Evolutionary conservation across 2,329 filamentous ascomycete species (phyloP).

Genomic region (Fusarium globosum): DNA sequence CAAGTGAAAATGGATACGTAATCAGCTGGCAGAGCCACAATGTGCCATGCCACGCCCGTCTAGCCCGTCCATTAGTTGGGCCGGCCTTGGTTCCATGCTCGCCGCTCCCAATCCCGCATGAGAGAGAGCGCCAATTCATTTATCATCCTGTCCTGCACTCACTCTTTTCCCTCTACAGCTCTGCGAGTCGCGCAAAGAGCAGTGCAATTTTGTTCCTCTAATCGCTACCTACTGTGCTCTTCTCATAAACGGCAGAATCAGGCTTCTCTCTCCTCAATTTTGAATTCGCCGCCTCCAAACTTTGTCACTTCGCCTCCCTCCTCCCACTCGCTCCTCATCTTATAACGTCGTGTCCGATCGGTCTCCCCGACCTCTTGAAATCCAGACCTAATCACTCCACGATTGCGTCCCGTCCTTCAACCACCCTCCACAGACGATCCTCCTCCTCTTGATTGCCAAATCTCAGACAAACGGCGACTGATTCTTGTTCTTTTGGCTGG

Average conservation of each 20-base stretch:
- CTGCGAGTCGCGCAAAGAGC: slow-evolving; percentile 28
- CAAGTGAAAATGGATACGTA: slow-evolving; percentile 40
- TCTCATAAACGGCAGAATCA: not conserved
- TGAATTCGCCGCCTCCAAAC: slow-evolving; percentile 9
- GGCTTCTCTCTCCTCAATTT: not conserved
- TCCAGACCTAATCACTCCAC: slow-evolving; percentile 37
- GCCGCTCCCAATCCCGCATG: slow-evolving; percentile 33
- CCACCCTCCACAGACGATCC: slow-evolving; percentile 31
- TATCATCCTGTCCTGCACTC: slow-evolving; percentile 36
- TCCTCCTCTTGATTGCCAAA: slow-evolving; percentile 19
- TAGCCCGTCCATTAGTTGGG: not conserved
- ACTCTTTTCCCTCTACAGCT: slow-evolving; percentile 5
- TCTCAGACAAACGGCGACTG: slow-evolving; percentile 16
- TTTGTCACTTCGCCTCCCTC: slow-evolving; percentile 12
- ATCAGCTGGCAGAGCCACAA: slow-evolving; percentile 39
- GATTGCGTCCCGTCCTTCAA: slow-evolving; percentile 34
- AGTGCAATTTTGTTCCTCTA: slow-evolving; percentile 18
- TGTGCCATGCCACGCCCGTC: slow-evolving; percentile 5
- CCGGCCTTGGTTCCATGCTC: slow-evolving; percentile 30
- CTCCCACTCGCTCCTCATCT: slow-evolving; percentile 12
- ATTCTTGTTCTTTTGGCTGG: slow-evolving; percentile 3
- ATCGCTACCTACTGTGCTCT: slow-evolving; percentile 1
- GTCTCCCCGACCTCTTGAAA: slow-evolving; percentile 40
- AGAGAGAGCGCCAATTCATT: slow-evolving; percentile 35
- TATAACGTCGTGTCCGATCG: slow-evolving; percentile 31